Evolutionary conservation across 768 basidiomycete genomes (phyloP).

Genomic region (Tulasnella sp.): DNA sequence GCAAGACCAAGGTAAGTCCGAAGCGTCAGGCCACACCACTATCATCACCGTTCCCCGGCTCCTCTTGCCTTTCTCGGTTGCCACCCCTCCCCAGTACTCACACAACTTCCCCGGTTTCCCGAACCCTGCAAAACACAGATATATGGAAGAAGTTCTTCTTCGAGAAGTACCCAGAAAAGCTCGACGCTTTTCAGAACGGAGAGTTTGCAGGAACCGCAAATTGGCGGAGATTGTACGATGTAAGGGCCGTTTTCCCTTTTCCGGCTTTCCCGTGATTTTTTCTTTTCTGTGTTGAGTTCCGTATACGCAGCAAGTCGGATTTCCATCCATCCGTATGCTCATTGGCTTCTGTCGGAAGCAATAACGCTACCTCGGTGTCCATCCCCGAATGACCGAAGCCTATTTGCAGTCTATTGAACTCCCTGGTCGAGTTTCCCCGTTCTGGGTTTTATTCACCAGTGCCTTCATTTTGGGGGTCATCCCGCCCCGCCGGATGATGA

Average conservation of each 20-base stretch:
- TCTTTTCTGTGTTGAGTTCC: not conserved
- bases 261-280: not conserved
- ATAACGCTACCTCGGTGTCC: not conserved
- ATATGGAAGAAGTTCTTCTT: conserved; percentile 55
- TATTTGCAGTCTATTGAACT: not conserved
- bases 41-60: not conserved
- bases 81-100: not conserved
- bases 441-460: not conserved
- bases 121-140: conserved; percentile 28
- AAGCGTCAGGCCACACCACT: not conserved
- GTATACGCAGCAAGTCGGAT: not conserved
- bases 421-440: not conserved
- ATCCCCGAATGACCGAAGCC: conserved; percentile 10
- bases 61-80: not conserved
- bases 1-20: conserved; percentile 32
- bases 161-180: conserved; percentile 59
- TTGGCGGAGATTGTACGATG: conserved; percentile 59
- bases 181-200: conserved; percentile 52
- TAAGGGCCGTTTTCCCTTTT: not conserved
- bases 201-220: conserved; percentile 53
- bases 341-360: not conserved
- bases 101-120: conserved; percentile 45
- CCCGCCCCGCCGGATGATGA: not conserved
- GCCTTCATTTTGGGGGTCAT: not conserved
- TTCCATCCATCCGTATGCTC: not conserved